Evolutionary conservation across 768 basidiomycete genomes (phyloP).

Genomic region (Xerocomus brunneocitrinus): DNA sequence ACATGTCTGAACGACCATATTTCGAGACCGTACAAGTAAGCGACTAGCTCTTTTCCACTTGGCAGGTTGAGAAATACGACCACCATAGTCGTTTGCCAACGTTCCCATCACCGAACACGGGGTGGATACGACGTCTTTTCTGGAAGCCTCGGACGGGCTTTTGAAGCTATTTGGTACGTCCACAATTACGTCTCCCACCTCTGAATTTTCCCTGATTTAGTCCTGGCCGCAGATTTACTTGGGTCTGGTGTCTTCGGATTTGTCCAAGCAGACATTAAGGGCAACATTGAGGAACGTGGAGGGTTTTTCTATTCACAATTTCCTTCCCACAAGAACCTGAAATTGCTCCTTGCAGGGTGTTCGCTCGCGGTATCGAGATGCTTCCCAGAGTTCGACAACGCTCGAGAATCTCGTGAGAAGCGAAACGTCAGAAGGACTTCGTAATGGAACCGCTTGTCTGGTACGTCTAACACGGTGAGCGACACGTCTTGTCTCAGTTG

Average conservation of each 20-base stretch:
- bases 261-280: conserved; percentile 65
- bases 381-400: conserved; percentile 43
- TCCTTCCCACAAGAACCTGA: conserved; percentile 10
- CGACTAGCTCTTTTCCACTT: not conserved
- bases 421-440: conserved; percentile 41
- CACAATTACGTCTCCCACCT: conserved; percentile 20
- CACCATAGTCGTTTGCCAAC: conserved; percentile 74
- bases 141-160: conserved; percentile 87
- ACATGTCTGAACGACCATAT: conserved; percentile 43
- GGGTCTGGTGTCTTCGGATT: conserved; percentile 69
- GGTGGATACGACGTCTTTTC: conserved; percentile 74
- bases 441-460: conserved; percentile 56
- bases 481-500: conserved; percentile 17
- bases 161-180: conserved; percentile 63
- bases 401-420: conserved; percentile 56
- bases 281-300: conserved; percentile 55
- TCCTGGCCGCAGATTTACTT: conserved; percentile 48
- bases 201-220: conserved; percentile 10
- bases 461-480: conserved; percentile 61
- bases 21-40: conserved; percentile 66
- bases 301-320: conserved; percentile 11
- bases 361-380: conserved; percentile 47
- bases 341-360: conserved; percentile 48
- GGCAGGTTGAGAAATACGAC: conserved; percentile 2
- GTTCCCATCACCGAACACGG: conserved; percentile 73